Conservation (phyloP, 108 stramenopile genomes). For the Stephanodiscus minutulus region DNA sequence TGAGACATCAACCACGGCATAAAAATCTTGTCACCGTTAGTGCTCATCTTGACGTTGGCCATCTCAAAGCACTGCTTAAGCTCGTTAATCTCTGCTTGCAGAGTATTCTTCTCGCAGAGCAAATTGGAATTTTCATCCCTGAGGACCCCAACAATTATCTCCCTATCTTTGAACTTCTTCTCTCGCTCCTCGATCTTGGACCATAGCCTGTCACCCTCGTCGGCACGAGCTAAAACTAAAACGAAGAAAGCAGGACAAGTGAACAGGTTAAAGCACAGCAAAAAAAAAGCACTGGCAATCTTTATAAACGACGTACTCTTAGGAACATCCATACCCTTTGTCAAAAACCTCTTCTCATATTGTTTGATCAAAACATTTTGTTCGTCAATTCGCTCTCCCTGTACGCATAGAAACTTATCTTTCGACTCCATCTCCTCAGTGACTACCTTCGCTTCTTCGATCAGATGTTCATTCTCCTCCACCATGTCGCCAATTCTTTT, state of each 20-base stretch:
- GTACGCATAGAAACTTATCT: not conserved
- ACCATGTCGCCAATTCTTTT: slow-evolving; percentile 1
- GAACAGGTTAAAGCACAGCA: not conserved
- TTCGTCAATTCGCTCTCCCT: slow-evolving; percentile 6
- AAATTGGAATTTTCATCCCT: slow-evolving; percentile 7
- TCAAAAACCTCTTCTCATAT: slow-evolving; percentile 9
- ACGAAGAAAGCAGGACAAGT: not conserved
- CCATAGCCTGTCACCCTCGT: slow-evolving; percentile 12
- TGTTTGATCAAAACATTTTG: not conserved
- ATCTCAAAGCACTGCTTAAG: not conserved
- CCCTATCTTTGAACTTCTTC: slow-evolving; percentile 6
- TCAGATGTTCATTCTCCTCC: slow-evolving; percentile 10
- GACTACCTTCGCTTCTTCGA: not conserved
- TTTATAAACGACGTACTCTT: slow-evolving; percentile 4
- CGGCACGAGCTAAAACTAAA: slow-evolving; percentile 15
- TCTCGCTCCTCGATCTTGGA: slow-evolving; percentile 17
- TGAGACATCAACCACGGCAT: slow-evolving; percentile 10
- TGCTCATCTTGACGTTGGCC: not conserved
- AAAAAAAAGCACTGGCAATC: too few species aligned
- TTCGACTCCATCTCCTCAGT: not conserved
- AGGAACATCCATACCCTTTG: slow-evolving; percentile 1
- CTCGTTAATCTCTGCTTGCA: slow-evolving; percentile 6
- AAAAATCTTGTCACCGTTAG: not conserved
- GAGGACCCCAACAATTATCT: not conserved
- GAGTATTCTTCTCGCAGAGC: not conserved